These are phyloP conservation scores for Juncus effusus DNA, from an alignment of 176 grass and related monocot species.

Conservation along the genomic window DNA sequence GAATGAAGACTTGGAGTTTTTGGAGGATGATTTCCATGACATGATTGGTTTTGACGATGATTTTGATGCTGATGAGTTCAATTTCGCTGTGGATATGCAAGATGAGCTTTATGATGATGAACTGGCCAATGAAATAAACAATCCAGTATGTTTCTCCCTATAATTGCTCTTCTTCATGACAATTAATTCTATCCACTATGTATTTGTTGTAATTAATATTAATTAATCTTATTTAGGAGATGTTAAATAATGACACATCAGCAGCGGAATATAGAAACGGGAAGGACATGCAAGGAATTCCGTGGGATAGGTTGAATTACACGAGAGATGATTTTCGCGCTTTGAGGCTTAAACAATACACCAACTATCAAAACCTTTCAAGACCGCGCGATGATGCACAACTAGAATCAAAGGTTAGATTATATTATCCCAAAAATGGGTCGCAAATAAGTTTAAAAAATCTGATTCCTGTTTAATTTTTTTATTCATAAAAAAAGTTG, in stretches of 20 bases:
- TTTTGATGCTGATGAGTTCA: conserved; percentile 28
- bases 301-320: conserved; percentile 43
- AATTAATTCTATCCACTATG: not conserved
- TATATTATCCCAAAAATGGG: not conserved
- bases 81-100: conserved; percentile 1
- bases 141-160: conserved; percentile 18
- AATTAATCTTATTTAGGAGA: conserved; percentile 22
- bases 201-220: not conserved
- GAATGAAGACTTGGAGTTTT: conserved; percentile 21
- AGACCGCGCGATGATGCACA: conserved; percentile 23
- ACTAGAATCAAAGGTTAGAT: conserved; percentile 24
- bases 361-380: conserved; percentile 30
- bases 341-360: conserved; percentile 38
- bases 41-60: conserved; percentile 21
- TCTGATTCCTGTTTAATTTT: not conserved
- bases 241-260: conserved; percentile 36
- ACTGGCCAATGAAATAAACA: conserved; percentile 1
- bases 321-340: conserved; percentile 36
- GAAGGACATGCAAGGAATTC: conserved; percentile 46
- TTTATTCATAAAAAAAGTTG: not conserved
- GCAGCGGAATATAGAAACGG: conserved; percentile 39
- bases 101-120: conserved; percentile 22
- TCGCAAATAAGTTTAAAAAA: conserved; percentile 2
- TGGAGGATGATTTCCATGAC: conserved; percentile 17
- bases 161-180: not conserved